Conservation (phyloP, 2,329 filamentous ascomycete species). For the Fusarium verrucosum region DNA sequence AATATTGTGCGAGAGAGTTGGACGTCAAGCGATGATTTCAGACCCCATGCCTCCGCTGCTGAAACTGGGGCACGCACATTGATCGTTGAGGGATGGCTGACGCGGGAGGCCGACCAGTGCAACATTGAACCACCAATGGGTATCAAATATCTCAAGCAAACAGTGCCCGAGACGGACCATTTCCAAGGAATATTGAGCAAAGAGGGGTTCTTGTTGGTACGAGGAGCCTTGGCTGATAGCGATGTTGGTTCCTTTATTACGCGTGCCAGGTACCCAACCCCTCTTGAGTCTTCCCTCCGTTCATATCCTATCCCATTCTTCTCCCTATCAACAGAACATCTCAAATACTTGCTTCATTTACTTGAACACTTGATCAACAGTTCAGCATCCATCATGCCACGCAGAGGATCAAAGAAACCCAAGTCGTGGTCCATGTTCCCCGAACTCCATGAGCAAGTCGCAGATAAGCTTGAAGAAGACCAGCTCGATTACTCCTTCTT, state of each 20-base stretch:
- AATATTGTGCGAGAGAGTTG: no score
- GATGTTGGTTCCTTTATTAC: not conserved
- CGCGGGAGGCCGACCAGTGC: not conserved
- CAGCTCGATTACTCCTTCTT: constrained; percentile 37
- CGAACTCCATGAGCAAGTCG: constrained; percentile 23
- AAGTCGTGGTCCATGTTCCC: constrained; percentile 37
- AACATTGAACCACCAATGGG: not conserved
- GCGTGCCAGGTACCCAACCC: not conserved
- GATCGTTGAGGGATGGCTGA: not conserved
- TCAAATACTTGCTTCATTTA: not conserved
- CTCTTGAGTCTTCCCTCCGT: no score
- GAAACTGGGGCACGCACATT: no score
- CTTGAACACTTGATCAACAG: not conserved
- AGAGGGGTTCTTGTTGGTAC: not conserved
- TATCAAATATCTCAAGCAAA: no score
- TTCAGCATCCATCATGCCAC: not conserved
- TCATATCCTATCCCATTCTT: no score
- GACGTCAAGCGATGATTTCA: no score
- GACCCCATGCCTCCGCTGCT: no score
- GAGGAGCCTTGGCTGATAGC: no score
- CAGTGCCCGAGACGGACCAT: no score
- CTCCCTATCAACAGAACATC: not conserved
- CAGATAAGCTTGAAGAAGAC: constrained; percentile 16
- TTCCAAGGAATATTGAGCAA: no score
- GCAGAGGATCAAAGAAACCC: not conserved